Percentiles rank a stretch among this genome's conserved stretches.
Conservation (phyloP, 2,329 filamentous ascomycete species). For the Sporothrix pallida region DNA sequence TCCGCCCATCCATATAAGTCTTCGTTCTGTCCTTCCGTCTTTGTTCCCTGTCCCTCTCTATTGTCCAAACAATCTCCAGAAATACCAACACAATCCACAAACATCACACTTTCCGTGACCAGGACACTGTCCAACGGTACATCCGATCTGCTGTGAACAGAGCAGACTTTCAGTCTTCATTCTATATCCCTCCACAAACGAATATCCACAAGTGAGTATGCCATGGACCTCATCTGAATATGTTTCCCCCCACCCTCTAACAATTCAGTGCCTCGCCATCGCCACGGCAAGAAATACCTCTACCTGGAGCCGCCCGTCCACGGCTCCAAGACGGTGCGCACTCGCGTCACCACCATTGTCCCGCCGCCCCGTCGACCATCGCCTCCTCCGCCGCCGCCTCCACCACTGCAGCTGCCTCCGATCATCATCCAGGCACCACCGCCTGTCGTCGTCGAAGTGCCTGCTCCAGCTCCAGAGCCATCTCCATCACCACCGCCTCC, state of each 20-base stretch:
- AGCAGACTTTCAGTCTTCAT: not conserved
- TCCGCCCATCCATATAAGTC: constrained; percentile 18
- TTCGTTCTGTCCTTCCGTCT: not conserved
- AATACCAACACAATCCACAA: not conserved
- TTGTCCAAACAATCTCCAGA: not conserved
- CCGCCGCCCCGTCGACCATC: constrained; percentile 40
- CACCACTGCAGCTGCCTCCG: constrained; percentile 36
- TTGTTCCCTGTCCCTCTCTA: not conserved
- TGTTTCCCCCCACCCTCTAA: not conserved
- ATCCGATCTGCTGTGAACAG: not conserved
- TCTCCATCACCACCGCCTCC: constrained; percentile 32
- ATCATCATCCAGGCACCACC: constrained; percentile 33
- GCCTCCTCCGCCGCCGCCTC: constrained; percentile 41
- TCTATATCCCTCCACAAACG: not conserved
- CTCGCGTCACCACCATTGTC: constrained; percentile 49
- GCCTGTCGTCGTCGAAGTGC: not conserved
- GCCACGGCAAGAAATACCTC: constrained; percentile 47
- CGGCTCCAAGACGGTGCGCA: constrained; percentile 47
- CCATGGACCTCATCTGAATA: not conserved
- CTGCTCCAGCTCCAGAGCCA: not conserved
- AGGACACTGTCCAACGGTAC: not conserved
- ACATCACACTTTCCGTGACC: not conserved
- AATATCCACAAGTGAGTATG: not conserved
- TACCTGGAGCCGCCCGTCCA: constrained; percentile 50
- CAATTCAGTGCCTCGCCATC: constrained; percentile 36